Evolutionary conservation across 2,329 filamentous ascomycete genomes (phyloP), one percentile per base, ranked within the genome.

Genomic region (Trichothecium sympodiale): DNA sequence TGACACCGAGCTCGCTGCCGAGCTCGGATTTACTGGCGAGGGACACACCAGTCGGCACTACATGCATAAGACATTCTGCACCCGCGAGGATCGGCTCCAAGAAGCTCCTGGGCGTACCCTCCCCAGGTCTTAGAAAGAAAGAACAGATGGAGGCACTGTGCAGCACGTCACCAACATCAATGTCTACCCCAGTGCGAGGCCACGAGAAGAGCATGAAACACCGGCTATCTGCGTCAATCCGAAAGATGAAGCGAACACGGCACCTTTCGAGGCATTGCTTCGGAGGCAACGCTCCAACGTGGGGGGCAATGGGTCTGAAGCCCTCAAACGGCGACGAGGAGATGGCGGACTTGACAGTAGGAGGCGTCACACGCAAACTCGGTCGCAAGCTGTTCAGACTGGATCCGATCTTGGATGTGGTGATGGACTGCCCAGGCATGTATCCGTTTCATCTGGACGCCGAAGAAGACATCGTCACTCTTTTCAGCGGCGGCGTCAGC

Each of bases 391-490:
- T 25, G 6, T 25, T 25, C 20, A 25, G 10, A 17, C 18, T 33
- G 29, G 33, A 35, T 30, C 34, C 18, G 34, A 42, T 35, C 26
- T 13, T 28, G 33, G 33, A 44, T 20, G 38, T 28, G 15, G 28
- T 36, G 34, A 31, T 39, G 30, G 43, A 38, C 29, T 42, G 47
- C 23, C 53, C 50, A 18, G 53, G 50, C 37, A 43, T 43, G 25
- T 55, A 52, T 47, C 55, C 50, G 29, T 31, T n/a, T 25, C 42
- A 43, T 41, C 40, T 40, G 34, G 40, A 34, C 43, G 46, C 31
- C 45, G 47, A 42, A 43, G 53, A 43, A 45, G 50, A 34, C 52
- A 53, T 42, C 46, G 53, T 33, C 42, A 42, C 37, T 54, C 52
- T 17, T 56, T 56, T 39, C 41, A 46, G 17, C 26, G 26, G 18